Evolutionary conservation across 352 stramenopile genomes (phyloP), one percentile per base, ranked within the genome.

Genomic region (Pythium aphanidermatum): DNA sequence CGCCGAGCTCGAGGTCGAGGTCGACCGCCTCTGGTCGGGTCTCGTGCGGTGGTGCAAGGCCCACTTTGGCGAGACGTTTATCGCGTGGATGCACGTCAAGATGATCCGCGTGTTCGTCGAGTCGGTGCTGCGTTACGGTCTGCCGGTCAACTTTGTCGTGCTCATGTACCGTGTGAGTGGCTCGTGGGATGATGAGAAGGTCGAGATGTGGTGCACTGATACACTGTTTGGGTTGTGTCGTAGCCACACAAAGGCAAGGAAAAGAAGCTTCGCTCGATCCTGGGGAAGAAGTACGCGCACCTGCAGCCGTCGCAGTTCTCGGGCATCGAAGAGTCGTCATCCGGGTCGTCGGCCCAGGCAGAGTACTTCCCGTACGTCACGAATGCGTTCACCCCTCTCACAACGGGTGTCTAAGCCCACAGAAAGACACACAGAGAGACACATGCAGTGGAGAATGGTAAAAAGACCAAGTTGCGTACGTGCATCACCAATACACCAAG

Each of bases 31-130:
- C 55, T 96, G 91, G 63, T 95, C 77, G 29, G 90, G 88, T 6
- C 86, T 98, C 45, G 88, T 96, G 40, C 87, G 95, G 46, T 99
- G 95, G 95, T 98, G 96, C 82, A 98, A 98, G 68, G 95, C 92
- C 16, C 96, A 99, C 65, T 99, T 98, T 67, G 93, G 95, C 59
- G 96, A 99, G 67, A 91, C 92, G 9, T 98, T 98, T 56, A 96
- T 98, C 37, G 94, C 93, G 10, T 99, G 95, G 96, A 98, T 98
- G 83, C 95, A 99, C 63, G 94, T 98, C 55, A 98, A 99, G 74
- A 86, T 87, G 63, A 90, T 99, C 61, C 89, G 95, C 36, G 79
- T 96, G 12, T 99, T 98, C 74, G 93, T 98, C 30, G 96, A 99
- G 72, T 97, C 86, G 52, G 94, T 99, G 41, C 76, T 99, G 46